These are phyloP conservation scores for Wickerhamomyces rabaulensis DNA, from an alignment of 805 yeast genomes.

Conservation along the genomic window DNA sequence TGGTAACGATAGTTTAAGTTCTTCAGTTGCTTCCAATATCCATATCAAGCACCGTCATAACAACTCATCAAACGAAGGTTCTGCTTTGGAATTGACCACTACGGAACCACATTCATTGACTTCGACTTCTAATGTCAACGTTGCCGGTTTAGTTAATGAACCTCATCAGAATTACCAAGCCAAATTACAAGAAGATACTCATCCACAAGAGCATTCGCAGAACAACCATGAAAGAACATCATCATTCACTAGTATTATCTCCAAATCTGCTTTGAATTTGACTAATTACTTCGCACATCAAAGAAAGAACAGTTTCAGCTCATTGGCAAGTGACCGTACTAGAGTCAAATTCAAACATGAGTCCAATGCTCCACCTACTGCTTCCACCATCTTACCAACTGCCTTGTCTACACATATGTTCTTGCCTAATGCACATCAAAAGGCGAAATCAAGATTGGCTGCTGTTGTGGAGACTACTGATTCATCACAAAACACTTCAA, in stretches of 20 bases:
- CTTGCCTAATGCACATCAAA: conserved; percentile 41
- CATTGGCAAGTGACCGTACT: conserved; percentile 31
- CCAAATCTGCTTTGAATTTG: conserved; percentile 35
- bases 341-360: conserved; percentile 32
- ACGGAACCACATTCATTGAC: conserved; percentile 24
- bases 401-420: conserved; percentile 60
- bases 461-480: conserved; percentile 19
- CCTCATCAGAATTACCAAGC: conserved; percentile 14
- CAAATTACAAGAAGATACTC: conserved; percentile 7
- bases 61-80: conserved; percentile 3
- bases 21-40: conserved; percentile 13
- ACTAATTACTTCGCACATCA: conserved; percentile 34
- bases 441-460: conserved; percentile 22
- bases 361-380: conserved; percentile 59
- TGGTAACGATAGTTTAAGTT: conserved; percentile 8
- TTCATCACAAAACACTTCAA: conserved; percentile 4
- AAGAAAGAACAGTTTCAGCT: conserved; percentile 30
- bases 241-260: conserved; percentile 26
- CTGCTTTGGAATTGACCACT: conserved; percentile 21
- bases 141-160: conserved; percentile 19
- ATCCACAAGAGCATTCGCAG: conserved; percentile 5
- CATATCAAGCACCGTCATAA: conserved; percentile 13
- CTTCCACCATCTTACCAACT: conserved; percentile 52
- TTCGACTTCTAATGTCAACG: conserved; percentile 24
- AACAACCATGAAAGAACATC: conserved; percentile 12